Conservation (phyloP, 306 rosid species). For the Prunus dulcis region DNA sequence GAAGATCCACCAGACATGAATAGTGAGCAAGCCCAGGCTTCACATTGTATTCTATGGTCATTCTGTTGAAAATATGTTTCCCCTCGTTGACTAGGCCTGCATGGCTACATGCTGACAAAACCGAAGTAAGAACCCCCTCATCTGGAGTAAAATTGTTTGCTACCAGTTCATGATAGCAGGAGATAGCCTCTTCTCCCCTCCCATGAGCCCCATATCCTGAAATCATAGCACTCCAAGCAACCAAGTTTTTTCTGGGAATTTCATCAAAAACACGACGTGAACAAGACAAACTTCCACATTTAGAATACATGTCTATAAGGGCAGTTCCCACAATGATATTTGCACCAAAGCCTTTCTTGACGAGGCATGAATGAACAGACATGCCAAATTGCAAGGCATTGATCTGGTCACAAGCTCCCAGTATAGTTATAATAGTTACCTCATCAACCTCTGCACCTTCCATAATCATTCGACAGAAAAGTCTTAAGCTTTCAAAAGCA, state of each 20-base stretch:
- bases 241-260: constrained; percentile 48
- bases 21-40: constrained; percentile 45
- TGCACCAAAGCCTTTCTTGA: constrained; percentile 42
- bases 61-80: constrained; percentile 40
- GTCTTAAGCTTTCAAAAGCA: constrained; percentile 47
- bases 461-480: constrained; percentile 46
- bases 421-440: constrained; percentile 42
- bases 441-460: constrained; percentile 49
- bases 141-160: constrained; percentile 42
- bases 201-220: constrained; percentile 61
- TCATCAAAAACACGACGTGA: constrained; percentile 40
- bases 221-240: constrained; percentile 56
- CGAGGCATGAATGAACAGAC: constrained; percentile 44
- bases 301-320: constrained; percentile 61
- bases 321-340: constrained; percentile 49
- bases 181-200: constrained; percentile 52
- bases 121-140: constrained; percentile 55
- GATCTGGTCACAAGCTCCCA: constrained; percentile 50
- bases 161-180: constrained; percentile 45
- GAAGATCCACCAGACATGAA: constrained; percentile 61
- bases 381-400: constrained; percentile 48
- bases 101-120: constrained; percentile 67
- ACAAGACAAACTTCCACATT: constrained; percentile 54
- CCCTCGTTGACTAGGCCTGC: constrained; percentile 60
- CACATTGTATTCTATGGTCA: constrained; percentile 39